Conservation (phyloP, 148 eudicot species). For the Persicaria maculosa region DNA sequence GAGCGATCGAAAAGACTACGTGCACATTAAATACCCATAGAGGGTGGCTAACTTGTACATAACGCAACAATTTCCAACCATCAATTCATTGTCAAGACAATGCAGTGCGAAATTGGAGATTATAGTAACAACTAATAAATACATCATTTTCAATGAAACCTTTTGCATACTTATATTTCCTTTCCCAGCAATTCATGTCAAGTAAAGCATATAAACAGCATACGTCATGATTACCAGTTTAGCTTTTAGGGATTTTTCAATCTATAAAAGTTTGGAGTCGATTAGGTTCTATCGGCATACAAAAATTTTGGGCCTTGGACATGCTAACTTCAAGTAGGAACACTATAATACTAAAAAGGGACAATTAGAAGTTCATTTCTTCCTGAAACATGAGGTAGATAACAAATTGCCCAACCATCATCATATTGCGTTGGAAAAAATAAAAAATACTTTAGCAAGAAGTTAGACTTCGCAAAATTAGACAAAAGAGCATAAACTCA, state of each 20-base stretch:
- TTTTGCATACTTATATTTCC: neutral
- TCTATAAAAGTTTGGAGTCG: neutral
- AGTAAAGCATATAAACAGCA: neutral
- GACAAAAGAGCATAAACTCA: conserved; percentile 2
- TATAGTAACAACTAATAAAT: neutral
- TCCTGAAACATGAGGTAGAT: neutral
- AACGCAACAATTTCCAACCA: conserved; percentile 3
- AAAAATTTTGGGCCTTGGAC: neutral
- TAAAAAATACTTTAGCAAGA: neutral
- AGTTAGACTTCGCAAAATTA: conserved; percentile 1
- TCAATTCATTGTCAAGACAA: neutral
- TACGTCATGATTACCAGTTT: neutral
- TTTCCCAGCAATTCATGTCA: neutral
- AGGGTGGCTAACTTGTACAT: neutral
- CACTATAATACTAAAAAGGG: neutral
- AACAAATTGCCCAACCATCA: neutral
- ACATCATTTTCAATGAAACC: neutral
- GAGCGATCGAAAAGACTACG: neutral
- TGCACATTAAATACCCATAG: neutral
- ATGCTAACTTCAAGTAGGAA: neutral
- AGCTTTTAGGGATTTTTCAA: neutral
- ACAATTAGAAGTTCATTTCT: neutral
- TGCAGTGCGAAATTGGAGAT: neutral
- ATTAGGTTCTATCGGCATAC: neutral
- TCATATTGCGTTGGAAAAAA: neutral